Base-by-base conservation (phyloP, 2,329 filamentous ascomycete genomes). In the Fusarium redolens region DNA sequence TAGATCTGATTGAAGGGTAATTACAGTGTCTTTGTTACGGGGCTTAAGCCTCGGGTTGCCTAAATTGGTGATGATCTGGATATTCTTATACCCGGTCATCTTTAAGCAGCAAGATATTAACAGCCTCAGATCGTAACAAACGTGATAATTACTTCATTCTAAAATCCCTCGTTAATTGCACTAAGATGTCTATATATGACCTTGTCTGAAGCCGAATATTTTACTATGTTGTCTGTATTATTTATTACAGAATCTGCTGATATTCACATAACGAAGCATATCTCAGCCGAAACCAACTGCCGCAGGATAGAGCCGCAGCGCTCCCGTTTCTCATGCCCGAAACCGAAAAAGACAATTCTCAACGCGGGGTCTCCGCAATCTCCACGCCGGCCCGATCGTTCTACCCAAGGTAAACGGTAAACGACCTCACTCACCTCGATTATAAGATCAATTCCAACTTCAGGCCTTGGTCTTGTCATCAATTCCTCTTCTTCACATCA, bases 341-440 rank as follows among this genome's bases (percentile, higher is more conserved):
- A 54, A 40, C 50, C 50, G 50, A 54, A 14, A 54, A 47, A 25
- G 55, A 58, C 55, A 50, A 17, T 14, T 54, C 50, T 51, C 52
- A 38, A 22, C 60, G 71, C 68, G 71, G 71, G 71, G 71, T 73
- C 71, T 73, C 71, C 71, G 71, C 71, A 73, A 51, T 72, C 30
- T 65, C 68, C 68, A 69, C 44, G 71, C 45, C 69, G 64, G 65
- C 35, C 54, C 70, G 67, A 63, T 65, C 38, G 58, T 41, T 48
- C 25, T 51, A 72, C 50, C 57, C 67, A 65, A 69, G 66, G 65
- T 65, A 47, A 25, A 44, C 48, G 25, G 25, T 61, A 57, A 61
- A 61, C 30, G 58, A 45, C 35, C 4, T 54, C 31, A 69, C 28
- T 43, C 63, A 45, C 55, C 71, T 73, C 62, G 30, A 52, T 31